phyloP scores from a whole-genome alignment of 352 stramenopile genomes.

The Pilasporangium apinafurcum region DNA sequence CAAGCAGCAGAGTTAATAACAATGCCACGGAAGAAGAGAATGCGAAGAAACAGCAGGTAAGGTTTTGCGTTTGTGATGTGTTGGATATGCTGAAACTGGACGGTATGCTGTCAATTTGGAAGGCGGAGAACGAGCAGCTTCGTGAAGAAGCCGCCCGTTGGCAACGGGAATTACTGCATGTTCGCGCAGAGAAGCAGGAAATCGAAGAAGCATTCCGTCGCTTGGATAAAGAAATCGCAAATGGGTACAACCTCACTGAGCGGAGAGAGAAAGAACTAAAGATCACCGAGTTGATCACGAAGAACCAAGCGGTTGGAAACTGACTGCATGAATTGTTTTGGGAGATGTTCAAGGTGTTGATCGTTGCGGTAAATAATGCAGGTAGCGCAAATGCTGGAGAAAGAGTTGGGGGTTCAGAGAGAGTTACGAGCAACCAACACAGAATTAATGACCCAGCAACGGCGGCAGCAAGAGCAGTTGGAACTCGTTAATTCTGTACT shows the following conservation, averaged over 20 bases:
- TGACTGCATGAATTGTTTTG: too few relatives aligned
- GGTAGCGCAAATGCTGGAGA: slow-evolving; percentile 47
- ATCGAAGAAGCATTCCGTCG: slow-evolving; percentile 40
- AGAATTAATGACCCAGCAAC: slow-evolving; percentile 17
- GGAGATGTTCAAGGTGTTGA: neutral
- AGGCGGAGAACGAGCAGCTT: slow-evolving; percentile 18
- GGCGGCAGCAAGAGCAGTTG: slow-evolving; percentile 24
- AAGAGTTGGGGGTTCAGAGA: slow-evolving; percentile 30
- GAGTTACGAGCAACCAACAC: slow-evolving; percentile 19
- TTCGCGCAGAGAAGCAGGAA: slow-evolving; percentile 30
- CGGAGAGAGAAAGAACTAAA: slow-evolving; percentile 57
- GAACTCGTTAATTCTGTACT: slow-evolving; percentile 31
- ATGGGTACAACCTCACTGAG: slow-evolving; percentile 45
- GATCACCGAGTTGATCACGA: slow-evolving; percentile 48
- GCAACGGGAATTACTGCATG: slow-evolving; percentile 28
- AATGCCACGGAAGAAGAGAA: too few relatives aligned
- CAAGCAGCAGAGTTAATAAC: too few relatives aligned
- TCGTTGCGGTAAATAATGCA: slow-evolving; percentile 4
- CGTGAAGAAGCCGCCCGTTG: slow-evolving; percentile 11
- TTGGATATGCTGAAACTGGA: slow-evolving; percentile 12
- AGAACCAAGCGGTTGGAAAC: slow-evolving; percentile 55
- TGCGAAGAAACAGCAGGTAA: too few relatives aligned
- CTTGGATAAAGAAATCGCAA: slow-evolving; percentile 45
- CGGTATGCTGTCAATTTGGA: too few relatives aligned
- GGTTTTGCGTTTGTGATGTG: too few relatives aligned